These are phyloP conservation scores for Rostrohypoxylon terebratum DNA, from an alignment of 495 filamentous ascomycete genomes.

Conservation along the genomic window DNA sequence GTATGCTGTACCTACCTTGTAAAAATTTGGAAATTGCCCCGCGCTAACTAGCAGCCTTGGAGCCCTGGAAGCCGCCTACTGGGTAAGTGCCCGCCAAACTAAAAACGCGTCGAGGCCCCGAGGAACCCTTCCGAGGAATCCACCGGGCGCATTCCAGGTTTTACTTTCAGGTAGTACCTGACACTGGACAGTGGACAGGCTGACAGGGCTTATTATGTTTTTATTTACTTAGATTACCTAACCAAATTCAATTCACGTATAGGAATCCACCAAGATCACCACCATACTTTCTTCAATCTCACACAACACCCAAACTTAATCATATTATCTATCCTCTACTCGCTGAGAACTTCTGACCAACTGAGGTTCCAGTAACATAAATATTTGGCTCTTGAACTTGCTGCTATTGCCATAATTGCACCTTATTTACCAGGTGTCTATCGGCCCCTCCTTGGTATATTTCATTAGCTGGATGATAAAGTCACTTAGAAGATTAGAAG, in stretches of 20 bases:
- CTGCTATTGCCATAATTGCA: background rate
- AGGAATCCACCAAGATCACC: background rate
- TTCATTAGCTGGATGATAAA: background rate
- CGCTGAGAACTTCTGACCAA: too few species aligned
- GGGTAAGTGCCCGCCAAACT: constrained; percentile 23
- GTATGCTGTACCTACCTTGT: too few species aligned
- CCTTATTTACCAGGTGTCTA: background rate
- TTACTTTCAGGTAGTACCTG: background rate
- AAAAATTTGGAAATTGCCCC: background rate
- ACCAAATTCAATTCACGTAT: background rate
- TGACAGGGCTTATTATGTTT: background rate
- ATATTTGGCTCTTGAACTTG: background rate
- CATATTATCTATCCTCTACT: too few species aligned
- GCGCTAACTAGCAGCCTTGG: background rate
- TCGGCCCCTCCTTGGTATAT: background rate
- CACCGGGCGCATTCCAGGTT: constrained; percentile 29
- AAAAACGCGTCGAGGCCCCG: constrained; percentile 38
- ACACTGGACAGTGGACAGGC: too few species aligned
- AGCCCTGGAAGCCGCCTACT: background rate
- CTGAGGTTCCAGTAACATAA: background rate
- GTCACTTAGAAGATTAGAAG: background rate
- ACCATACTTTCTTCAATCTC: background rate
- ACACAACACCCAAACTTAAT: background rate
- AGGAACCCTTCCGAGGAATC: constrained; percentile 14
- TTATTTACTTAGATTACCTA: constrained; percentile 11